phyloP scores from a whole-genome alignment of 1,139 yeast species.

The Suhomyces terraborum region DNA sequence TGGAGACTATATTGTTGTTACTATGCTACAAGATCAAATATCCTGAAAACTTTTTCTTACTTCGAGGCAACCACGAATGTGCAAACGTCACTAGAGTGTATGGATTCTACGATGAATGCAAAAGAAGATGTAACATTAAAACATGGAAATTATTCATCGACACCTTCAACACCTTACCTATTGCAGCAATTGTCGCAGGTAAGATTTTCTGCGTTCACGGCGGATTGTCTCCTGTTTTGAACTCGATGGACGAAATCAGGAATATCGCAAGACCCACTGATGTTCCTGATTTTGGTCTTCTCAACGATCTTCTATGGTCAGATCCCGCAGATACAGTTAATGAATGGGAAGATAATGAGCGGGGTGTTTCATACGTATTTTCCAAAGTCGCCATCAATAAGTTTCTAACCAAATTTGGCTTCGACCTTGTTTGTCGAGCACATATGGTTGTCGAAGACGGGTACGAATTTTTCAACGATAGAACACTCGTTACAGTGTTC shows the following conservation, averaged over 20 bases:
- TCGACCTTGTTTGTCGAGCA: constrained; percentile 94
- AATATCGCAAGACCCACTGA: constrained; percentile 93
- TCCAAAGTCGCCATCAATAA: constrained; percentile 91
- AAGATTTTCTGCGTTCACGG: constrained; percentile 98
- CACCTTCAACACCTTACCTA: constrained; percentile 90
- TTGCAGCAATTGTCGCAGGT: constrained; percentile 94
- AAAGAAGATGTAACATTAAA: constrained; percentile 80
- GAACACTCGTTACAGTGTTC: constrained; percentile 91
- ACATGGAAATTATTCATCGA: constrained; percentile 94
- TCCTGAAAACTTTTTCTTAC: constrained; percentile 90
- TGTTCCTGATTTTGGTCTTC: constrained; percentile 92
- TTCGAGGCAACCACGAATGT: constrained; percentile 96
- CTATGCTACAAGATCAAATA: constrained; percentile 92
- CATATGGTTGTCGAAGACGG: constrained; percentile 99
- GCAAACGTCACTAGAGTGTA: constrained; percentile 94
- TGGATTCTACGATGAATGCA: constrained; percentile 97
- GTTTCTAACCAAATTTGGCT: constrained; percentile 82
- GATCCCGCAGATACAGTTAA: constrained; percentile 94
- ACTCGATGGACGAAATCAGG: constrained; percentile 88
- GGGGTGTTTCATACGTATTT: constrained; percentile 97
- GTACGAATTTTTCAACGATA: constrained; percentile 92
- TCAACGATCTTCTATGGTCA: constrained; percentile 92
- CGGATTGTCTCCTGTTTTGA: constrained; percentile 88
- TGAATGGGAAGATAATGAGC: constrained; percentile 98
- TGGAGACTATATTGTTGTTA: constrained; percentile 83